Evolutionary conservation across 23 red algal genomes (phyloP).

Genomic region (Gracilariopsis chorda): DNA sequence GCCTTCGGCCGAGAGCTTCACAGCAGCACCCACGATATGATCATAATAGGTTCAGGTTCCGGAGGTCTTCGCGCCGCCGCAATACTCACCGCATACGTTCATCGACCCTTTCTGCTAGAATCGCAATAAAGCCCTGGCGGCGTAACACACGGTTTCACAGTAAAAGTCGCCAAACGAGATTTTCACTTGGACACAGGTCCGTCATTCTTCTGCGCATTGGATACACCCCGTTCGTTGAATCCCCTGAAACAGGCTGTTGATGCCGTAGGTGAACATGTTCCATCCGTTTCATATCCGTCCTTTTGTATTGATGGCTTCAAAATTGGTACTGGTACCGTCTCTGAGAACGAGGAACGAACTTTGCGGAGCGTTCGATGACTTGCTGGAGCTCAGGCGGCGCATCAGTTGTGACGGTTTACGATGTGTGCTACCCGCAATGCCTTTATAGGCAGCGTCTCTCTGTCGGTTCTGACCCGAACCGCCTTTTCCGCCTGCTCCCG

Average conservation of each 20-base stretch:
- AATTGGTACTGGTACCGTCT: slow-evolving; percentile 23
- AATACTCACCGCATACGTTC: slow-evolving; percentile 45
- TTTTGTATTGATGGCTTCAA: slow-evolving; percentile 44
- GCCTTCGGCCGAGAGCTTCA: no score
- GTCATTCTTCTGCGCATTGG: slow-evolving; percentile 65
- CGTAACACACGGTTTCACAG: slow-evolving; percentile 61
- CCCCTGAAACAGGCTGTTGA: slow-evolving; percentile 66
- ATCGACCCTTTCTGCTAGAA: slow-evolving; percentile 49
- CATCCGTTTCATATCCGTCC: slow-evolving; percentile 40
- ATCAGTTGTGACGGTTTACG: slow-evolving; percentile 43
- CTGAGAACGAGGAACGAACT: slow-evolving; percentile 11
- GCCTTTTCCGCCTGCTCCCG: no score
- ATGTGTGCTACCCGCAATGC: no score
- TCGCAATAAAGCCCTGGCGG: slow-evolving; percentile 65
- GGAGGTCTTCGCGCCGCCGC: slow-evolving; percentile 72
- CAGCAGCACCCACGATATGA: slow-evolving; percentile 18
- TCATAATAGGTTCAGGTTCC: slow-evolving; percentile 80
- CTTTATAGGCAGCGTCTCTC: no score
- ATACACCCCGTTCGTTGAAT: background rate
- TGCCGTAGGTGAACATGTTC: slow-evolving; percentile 49
- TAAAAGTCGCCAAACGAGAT: background rate
- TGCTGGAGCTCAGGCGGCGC: slow-evolving; percentile 1
- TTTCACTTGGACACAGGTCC: slow-evolving; percentile 80
- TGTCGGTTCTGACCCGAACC: no score
- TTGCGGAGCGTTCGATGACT: background rate